phyloP scores from a whole-genome alignment of 352 stramenopile genomes.

The Globisporangium canariense region DNA sequence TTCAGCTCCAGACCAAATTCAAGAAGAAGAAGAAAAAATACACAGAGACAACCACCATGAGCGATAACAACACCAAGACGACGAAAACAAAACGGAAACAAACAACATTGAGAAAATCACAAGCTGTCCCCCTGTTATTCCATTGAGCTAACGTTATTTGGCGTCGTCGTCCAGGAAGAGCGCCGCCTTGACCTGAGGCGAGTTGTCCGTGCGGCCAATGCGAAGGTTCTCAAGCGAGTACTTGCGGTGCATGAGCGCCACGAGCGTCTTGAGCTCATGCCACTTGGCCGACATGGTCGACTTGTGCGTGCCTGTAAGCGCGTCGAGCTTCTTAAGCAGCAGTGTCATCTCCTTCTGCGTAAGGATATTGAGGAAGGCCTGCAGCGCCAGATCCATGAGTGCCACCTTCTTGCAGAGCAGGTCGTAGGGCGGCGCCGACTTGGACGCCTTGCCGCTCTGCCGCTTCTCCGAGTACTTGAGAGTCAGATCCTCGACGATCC shows the following conservation, averaged over 20 bases:
- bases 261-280: conserved; percentile 84
- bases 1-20: not conserved
- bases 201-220: conserved; percentile 38
- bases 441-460: conserved; percentile 31
- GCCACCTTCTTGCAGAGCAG: conserved; percentile 80
- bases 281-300: conserved; percentile 81
- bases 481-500: conserved; percentile 78
- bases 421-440: conserved; percentile 51
- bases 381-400: conserved; percentile 78
- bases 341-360: conserved; percentile 66
- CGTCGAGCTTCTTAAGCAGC: conserved; percentile 69
- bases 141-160: not conserved
- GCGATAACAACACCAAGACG: not conserved
- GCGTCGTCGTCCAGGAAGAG: conserved; percentile 40
- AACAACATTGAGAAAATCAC: not conserved
- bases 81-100: not conserved
- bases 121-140: no score
- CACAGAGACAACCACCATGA: not conserved
- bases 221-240: conserved; percentile 80
- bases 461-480: conserved; percentile 60
- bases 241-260: conserved; percentile 83
- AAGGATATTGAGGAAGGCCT: conserved; percentile 74
- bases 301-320: conserved; percentile 66
- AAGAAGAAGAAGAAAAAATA: not conserved
- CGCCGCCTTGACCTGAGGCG: conserved; percentile 35